These are phyloP conservation scores for Musa schizocarpa DNA, from an alignment of 176 grass and related monocot species.

Conservation along the genomic window DNA sequence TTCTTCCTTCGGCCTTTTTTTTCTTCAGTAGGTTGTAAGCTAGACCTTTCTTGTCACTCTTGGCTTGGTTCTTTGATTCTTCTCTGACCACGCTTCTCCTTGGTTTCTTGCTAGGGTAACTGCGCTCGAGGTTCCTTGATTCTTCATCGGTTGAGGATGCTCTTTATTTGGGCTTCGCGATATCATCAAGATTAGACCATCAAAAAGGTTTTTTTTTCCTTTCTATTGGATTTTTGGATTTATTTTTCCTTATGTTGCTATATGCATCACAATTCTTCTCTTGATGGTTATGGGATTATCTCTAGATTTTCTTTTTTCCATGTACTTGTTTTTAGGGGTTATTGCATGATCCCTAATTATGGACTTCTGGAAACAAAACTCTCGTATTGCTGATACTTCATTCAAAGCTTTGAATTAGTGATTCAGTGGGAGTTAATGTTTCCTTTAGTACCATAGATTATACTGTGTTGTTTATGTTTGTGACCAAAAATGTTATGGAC, in stretches of 20 bases:
- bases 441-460: not conserved
- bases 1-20: no score
- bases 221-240: not conserved
- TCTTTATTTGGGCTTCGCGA: not conserved
- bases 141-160: not conserved
- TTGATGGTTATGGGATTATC: not conserved
- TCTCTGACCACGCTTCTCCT: not conserved
- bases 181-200: constrained; percentile 4
- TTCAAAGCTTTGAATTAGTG: not conserved
- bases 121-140: not conserved
- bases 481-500: not conserved
- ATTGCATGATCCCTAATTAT: not conserved
- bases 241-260: not conserved
- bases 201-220: not conserved
- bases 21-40: no score
- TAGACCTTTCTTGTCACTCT: not conserved
- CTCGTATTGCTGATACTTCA: not conserved
- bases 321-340: not conserved
- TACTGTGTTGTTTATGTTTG: not conserved
- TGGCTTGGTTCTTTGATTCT: not conserved
- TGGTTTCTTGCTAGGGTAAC: not conserved
- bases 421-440: not conserved
- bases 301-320: not conserved
- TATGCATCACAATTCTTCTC: not conserved
- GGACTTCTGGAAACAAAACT: not conserved